Conservation (phyloP, 768 basidiomycete species). For the Rickenella mellea region DNA sequence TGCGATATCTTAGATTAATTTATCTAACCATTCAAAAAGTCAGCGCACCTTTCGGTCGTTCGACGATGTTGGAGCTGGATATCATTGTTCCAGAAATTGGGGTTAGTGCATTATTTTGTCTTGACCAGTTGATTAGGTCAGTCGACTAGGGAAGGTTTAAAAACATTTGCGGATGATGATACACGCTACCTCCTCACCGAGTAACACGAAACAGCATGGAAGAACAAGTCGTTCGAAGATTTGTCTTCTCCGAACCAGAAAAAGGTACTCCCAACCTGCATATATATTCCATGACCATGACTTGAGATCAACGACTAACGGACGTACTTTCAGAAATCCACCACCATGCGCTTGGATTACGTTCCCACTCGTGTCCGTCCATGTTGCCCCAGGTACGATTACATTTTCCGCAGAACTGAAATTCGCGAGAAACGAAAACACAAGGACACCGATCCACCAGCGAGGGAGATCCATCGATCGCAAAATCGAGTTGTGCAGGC, state of each 20-base stretch:
- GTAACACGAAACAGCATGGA: conserved; percentile 50
- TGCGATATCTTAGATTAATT: conserved; percentile 11
- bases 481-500: no score
- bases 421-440: no score
- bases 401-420: conserved; percentile 21
- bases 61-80: conserved; percentile 47
- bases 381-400: conserved; percentile 52
- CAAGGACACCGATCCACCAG: no score
- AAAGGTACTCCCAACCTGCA: conserved; percentile 41
- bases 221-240: conserved; percentile 40
- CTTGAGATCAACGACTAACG: background rate
- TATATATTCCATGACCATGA: background rate
- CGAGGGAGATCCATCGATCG: no score
- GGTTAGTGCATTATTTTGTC: conserved; percentile 49
- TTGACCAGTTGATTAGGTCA: conserved; percentile 44
- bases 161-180: background rate
- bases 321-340: conserved; percentile 43
- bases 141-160: conserved; percentile 24
- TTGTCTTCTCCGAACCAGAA: conserved; percentile 64
- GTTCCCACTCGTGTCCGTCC: conserved; percentile 54
- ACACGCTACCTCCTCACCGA: conserved; percentile 21
- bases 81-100: conserved; percentile 47
- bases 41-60: conserved; percentile 47
- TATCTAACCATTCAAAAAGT: background rate
- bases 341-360: conserved; percentile 57